These are phyloP conservation scores for Yarrowia sp. DNA, from an alignment of 805 yeast genomes.

Conservation along the genomic window DNA sequence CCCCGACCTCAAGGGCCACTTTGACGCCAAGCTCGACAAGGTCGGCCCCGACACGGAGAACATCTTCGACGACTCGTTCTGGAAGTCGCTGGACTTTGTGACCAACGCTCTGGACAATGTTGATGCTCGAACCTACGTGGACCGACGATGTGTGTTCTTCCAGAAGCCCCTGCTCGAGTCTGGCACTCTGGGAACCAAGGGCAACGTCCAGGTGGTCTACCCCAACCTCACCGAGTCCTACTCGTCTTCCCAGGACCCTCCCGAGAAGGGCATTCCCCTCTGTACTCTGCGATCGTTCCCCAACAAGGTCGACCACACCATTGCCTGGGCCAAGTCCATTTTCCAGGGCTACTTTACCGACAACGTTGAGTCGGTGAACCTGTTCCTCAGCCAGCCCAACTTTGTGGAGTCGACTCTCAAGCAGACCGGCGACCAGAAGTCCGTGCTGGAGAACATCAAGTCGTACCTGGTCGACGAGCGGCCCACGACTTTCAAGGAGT, in stretches of 20 bases:
- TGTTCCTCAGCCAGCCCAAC: slow-evolving; percentile 88
- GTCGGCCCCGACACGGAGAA: slow-evolving; percentile 94
- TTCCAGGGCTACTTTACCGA: slow-evolving; percentile 92
- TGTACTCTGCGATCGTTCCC: slow-evolving; percentile 98
- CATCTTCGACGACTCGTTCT: slow-evolving; percentile 82
- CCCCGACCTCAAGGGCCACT: slow-evolving; percentile 79
- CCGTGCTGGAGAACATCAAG: slow-evolving; percentile 76
- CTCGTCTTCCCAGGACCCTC: slow-evolving; percentile 97
- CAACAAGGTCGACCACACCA: slow-evolving; percentile 96
- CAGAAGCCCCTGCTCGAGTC: slow-evolving; percentile 90
- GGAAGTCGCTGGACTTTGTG: slow-evolving; percentile 84
- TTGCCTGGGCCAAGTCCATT: slow-evolving; percentile 97
- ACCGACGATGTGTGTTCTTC: slow-evolving; percentile 93
- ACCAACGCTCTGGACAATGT: slow-evolving; percentile 97
- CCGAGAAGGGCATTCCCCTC: slow-evolving; percentile 95
- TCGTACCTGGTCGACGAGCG: slow-evolving; percentile 75
- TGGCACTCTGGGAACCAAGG: slow-evolving; percentile 98
- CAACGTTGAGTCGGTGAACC: slow-evolving; percentile 90
- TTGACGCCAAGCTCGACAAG: slow-evolving; percentile 78
- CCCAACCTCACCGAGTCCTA: slow-evolving; percentile 95
- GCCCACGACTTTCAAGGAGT: slow-evolving; percentile 90
- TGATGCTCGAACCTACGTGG: slow-evolving; percentile 97
- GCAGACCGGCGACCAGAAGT: slow-evolving; percentile 90
- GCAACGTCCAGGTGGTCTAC: slow-evolving; percentile 95
- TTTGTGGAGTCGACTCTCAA: slow-evolving; percentile 90